phyloP scores from a whole-genome alignment of 768 basidiomycete species.

The Xanthoconium purpureum region DNA sequence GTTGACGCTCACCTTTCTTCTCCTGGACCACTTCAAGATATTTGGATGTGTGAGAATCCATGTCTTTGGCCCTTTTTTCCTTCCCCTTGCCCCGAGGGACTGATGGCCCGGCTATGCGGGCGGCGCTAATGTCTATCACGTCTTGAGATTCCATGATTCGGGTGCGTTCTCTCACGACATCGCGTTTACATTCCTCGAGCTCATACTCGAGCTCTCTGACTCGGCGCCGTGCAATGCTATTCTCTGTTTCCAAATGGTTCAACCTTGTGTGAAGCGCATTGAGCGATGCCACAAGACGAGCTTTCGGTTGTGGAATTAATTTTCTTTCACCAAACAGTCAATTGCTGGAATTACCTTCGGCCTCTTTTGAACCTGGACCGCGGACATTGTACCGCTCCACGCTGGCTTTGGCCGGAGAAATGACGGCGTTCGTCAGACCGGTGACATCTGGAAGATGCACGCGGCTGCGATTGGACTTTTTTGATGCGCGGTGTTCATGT shows the following conservation, averaged over 20 bases:
- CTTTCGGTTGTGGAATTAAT: constrained; percentile 33
- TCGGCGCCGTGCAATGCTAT: constrained; percentile 72
- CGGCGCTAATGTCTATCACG: constrained; percentile 14
- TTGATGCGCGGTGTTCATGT: constrained; percentile 10
- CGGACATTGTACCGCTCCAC: constrained; percentile 50
- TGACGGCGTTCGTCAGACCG: constrained; percentile 74
- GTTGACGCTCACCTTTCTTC: constrained; percentile 70
- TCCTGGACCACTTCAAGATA: constrained; percentile 82
- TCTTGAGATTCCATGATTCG: constrained; percentile 58
- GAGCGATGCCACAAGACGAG: constrained; percentile 59
- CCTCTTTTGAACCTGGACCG: constrained; percentile 51
- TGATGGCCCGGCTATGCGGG: constrained; percentile 18
- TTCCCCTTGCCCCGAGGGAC: constrained; percentile 27
- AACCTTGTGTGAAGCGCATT: constrained; percentile 65
- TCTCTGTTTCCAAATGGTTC: constrained; percentile 74
- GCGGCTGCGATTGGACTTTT: constrained; percentile 34
- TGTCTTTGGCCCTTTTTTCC: constrained; percentile 33
- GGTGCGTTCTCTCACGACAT: constrained; percentile 69
- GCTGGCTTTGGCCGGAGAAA: constrained; percentile 62
- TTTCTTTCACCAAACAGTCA: not conserved
- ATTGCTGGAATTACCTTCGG: constrained; percentile 49
- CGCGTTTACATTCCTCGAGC: constrained; percentile 78
- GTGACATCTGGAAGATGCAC: constrained; percentile 80
- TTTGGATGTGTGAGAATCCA: constrained; percentile 40
- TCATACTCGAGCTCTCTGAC: constrained; percentile 88